phyloP scores from a whole-genome alignment of 805 yeast species.

The Clavispora phyllophila region DNA sequence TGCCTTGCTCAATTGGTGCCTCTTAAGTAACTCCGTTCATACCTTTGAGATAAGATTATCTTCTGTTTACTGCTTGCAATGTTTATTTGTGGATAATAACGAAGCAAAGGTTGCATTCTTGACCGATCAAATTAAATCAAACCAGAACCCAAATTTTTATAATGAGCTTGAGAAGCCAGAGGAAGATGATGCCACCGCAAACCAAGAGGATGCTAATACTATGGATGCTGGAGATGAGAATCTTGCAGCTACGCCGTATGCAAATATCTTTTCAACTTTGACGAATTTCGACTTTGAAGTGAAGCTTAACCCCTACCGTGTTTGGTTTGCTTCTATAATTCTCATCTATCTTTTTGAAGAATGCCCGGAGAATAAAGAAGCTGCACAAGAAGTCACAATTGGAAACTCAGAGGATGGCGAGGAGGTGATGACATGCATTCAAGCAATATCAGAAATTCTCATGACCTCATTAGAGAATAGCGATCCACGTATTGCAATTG shows the following conservation, averaged over 20 bases:
- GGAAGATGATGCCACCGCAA: neutral
- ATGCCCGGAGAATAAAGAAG: conserved; percentile 42
- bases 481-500: conserved; percentile 74
- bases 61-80: conserved; percentile 58
- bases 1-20: conserved; percentile 79
- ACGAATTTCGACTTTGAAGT: conserved; percentile 64
- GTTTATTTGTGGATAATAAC: conserved; percentile 61
- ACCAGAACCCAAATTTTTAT: conserved; percentile 22
- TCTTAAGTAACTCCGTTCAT: conserved; percentile 76
- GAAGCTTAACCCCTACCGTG: conserved; percentile 76
- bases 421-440: conserved; percentile 64
- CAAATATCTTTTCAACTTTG: conserved; percentile 64
- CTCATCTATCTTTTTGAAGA: conserved; percentile 60
- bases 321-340: conserved; percentile 76
- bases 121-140: conserved; percentile 54
- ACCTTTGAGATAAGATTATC: conserved; percentile 77
- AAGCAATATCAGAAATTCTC: conserved; percentile 71
- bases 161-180: conserved; percentile 9
- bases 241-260: conserved; percentile 29
- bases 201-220: neutral
- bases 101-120: conserved; percentile 61
- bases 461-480: conserved; percentile 53
- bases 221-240: conserved; percentile 2
- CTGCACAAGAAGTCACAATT: conserved; percentile 43
- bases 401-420: conserved; percentile 64